phyloP scores from a whole-genome alignment of 78 protist genomes.

The Dictyostelium citrinum region DNA sequence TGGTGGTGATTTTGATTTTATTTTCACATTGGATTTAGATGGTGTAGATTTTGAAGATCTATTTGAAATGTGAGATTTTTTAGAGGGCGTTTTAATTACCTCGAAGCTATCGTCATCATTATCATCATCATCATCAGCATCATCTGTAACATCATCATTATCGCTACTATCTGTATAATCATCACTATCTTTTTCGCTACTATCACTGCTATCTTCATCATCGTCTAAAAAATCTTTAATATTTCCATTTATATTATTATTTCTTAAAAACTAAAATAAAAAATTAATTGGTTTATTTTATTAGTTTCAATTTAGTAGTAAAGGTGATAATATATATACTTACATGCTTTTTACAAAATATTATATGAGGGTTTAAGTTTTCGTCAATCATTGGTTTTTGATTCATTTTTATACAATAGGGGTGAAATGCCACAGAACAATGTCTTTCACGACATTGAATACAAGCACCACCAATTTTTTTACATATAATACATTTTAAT shows the following conservation, averaged over 20 bases:
- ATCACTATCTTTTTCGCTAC: neutral
- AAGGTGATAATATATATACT: neutral
- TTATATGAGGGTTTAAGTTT: constrained; percentile 8
- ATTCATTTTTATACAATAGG: constrained; percentile 46
- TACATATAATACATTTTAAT: constrained; percentile 52
- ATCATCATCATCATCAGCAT: neutral
- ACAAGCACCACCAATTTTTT: constrained; percentile 70
- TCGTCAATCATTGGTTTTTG: neutral
- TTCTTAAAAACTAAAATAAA: neutral
- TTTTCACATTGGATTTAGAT: neutral
- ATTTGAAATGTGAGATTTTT: neutral
- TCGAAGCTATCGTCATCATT: neutral
- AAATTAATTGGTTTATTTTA: neutral
- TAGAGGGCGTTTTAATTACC: neutral
- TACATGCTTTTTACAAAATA: constrained; percentile 66
- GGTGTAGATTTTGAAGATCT: neutral
- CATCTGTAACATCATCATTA: neutral
- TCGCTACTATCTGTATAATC: neutral
- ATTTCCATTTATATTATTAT: neutral
- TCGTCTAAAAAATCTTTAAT: neutral
- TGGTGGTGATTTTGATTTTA: neutral
- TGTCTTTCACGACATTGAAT: constrained; percentile 74
- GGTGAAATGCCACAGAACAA: constrained; percentile 79
- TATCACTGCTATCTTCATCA: neutral
- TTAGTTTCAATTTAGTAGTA: too few species aligned